A percentile compares a stretch with the other conserved stretches of the same genome.
Conservation (phyloP, 2,329 filamentous ascomycete genomes). For the Paracamarosporium sp. region DNA sequence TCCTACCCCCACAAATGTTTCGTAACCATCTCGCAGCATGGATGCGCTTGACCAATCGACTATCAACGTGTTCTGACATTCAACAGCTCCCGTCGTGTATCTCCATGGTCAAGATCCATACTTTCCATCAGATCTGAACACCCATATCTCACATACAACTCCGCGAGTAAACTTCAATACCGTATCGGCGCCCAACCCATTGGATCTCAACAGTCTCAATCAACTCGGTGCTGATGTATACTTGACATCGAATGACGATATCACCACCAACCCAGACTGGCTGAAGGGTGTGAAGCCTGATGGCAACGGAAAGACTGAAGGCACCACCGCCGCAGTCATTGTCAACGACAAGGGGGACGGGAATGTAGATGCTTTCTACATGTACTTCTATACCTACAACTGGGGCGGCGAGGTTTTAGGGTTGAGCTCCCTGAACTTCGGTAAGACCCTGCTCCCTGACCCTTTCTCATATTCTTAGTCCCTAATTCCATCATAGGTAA, state of each 20-base stretch:
- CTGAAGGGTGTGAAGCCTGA: conserved; percentile 62
- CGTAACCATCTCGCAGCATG: not conserved
- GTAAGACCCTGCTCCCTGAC: conserved; percentile 20
- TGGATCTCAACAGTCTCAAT: conserved; percentile 52
- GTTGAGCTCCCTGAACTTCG: conserved; percentile 51
- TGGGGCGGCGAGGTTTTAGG: conserved; percentile 59
- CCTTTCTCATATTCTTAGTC: not conserved
- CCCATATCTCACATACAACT: conserved; percentile 50
- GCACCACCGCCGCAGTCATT: conserved; percentile 61
- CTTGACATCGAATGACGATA: conserved; percentile 53
- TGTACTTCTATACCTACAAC: conserved; percentile 68
- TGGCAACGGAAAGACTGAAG: conserved; percentile 57
- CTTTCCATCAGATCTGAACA: conserved; percentile 51
- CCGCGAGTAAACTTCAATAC: conserved; percentile 47
- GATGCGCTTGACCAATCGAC: not conserved
- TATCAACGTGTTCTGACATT: conserved; percentile 15
- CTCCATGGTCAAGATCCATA: conserved; percentile 53
- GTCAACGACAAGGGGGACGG: conserved; percentile 63
- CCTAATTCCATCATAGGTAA: conserved; percentile 45
- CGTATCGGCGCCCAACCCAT: conserved; percentile 43
- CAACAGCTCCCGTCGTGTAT: conserved; percentile 52
- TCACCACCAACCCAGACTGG: conserved; percentile 51
- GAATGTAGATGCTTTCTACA: conserved; percentile 66
- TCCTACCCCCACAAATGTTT: not conserved
- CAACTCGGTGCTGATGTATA: conserved; percentile 52